These are phyloP conservation scores for Fallopia convolvulus DNA, from an alignment of 148 eudicot genomes.

Conservation along the genomic window DNA sequence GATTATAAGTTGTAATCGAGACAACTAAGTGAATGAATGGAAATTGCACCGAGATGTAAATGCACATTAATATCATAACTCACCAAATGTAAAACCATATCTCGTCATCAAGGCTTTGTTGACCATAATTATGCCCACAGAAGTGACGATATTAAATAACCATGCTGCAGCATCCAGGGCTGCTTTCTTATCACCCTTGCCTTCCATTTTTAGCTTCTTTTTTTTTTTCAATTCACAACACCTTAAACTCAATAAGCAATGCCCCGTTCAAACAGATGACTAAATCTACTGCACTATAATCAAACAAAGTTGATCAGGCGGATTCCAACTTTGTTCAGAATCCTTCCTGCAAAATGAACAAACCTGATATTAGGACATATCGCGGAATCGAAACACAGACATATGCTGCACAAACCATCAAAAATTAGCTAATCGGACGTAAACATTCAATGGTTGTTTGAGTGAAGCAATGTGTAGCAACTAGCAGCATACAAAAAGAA, in stretches of 20 bases:
- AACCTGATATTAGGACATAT: not conserved
- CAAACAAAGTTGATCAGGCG: not conserved
- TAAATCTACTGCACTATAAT: not conserved
- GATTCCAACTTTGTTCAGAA: not conserved
- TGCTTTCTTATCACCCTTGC: constrained; percentile 33
- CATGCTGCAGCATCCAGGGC: constrained; percentile 37
- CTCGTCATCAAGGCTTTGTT: constrained; percentile 55
- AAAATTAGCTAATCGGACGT: not conserved
- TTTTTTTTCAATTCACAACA: constrained; percentile 6
- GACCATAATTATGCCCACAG: constrained; percentile 56
- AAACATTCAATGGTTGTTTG: not conserved
- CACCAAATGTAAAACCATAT: constrained; percentile 56
- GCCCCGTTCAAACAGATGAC: constrained; percentile 1
- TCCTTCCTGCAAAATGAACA: not conserved
- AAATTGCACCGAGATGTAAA: not conserved
- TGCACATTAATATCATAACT: constrained; percentile 3
- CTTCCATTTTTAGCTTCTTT: constrained; percentile 18
- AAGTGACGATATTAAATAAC: constrained; percentile 51
- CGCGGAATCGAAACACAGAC: not conserved
- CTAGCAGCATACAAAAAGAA: not conserved
- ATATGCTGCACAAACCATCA: not conserved
- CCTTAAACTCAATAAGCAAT: not conserved
- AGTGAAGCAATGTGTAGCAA: not conserved
- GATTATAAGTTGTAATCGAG: not conserved
- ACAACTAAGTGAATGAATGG: not conserved